Evolutionary conservation across 2,329 filamentous ascomycete genomes (phyloP).

Genomic region (Eurotiales sp.): DNA sequence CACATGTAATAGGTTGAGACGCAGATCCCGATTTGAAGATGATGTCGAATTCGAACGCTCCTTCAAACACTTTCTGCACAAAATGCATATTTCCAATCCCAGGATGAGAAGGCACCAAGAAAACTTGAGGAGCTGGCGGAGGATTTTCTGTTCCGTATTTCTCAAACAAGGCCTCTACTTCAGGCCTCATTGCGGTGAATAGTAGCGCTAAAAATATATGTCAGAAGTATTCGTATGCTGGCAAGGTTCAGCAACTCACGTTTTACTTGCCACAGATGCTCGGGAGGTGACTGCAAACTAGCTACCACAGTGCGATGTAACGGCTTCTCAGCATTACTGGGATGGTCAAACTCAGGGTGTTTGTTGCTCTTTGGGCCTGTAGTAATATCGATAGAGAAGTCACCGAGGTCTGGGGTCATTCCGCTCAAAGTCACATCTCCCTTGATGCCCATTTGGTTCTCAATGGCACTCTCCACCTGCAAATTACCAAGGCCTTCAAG

Average conservation of each 20-base stretch:
- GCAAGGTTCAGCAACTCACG: conserved; percentile 37
- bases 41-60: conserved; percentile 86
- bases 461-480: conserved; percentile 53
- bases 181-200: conserved; percentile 61
- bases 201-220: conserved; percentile 45
- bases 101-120: conserved; percentile 65
- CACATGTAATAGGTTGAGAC: conserved; percentile 49
- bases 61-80: conserved; percentile 87
- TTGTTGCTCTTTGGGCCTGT: conserved; percentile 62
- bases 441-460: conserved; percentile 46
- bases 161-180: conserved; percentile 57
- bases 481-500: conserved; percentile 73
- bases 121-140: conserved; percentile 80
- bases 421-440: conserved; percentile 68
- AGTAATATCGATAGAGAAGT: conserved; percentile 75
- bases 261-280: conserved; percentile 81
- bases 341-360: conserved; percentile 56
- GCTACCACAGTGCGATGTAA: conserved; percentile 72
- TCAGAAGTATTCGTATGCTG: background rate
- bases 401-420: conserved; percentile 66
- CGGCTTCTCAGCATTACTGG: conserved; percentile 64
- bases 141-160: conserved; percentile 62
- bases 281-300: conserved; percentile 62
- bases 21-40: conserved; percentile 79
- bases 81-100: conserved; percentile 73